These are phyloP conservation scores for Elongisporangium anandrum DNA, from an alignment of 352 stramenopile species.

Conservation along the genomic window DNA sequence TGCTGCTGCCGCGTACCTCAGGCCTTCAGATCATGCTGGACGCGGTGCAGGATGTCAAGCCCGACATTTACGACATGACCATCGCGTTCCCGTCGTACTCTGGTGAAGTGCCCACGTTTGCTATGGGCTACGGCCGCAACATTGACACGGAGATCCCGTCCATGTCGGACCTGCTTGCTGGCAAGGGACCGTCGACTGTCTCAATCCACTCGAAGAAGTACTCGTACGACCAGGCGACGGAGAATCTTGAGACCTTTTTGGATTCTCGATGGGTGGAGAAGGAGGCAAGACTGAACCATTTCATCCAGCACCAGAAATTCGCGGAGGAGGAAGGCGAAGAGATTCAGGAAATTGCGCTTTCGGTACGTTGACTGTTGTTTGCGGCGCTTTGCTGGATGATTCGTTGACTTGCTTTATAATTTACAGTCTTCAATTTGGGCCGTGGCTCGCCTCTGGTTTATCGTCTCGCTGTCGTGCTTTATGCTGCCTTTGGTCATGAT, in stretches of 20 bases:
- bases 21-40: slow-evolving; percentile 92
- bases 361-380: slow-evolving; percentile 22
- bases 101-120: slow-evolving; percentile 81
- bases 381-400: neutral
- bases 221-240: slow-evolving; percentile 47
- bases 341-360: slow-evolving; percentile 20
- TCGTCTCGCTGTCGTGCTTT: slow-evolving; percentile 56
- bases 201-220: slow-evolving; percentile 63
- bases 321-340: slow-evolving; percentile 19
- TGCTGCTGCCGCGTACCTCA: slow-evolving; percentile 89
- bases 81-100: slow-evolving; percentile 84
- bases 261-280: slow-evolving; percentile 75
- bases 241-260: slow-evolving; percentile 54
- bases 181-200: slow-evolving; percentile 42
- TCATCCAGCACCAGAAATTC: slow-evolving; percentile 72
- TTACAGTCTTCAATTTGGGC: slow-evolving; percentile 49
- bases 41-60: slow-evolving; percentile 75
- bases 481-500: slow-evolving; percentile 72
- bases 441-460: slow-evolving; percentile 74
- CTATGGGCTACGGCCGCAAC: slow-evolving; percentile 87
- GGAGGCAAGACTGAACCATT: slow-evolving; percentile 66
- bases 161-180: slow-evolving; percentile 69
- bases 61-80: slow-evolving; percentile 93
- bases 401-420: slow-evolving; percentile 6
- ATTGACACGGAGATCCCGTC: slow-evolving; percentile 78